Evolutionary conservation across 768 basidiomycete species (phyloP).

Genomic region (Boletus subparvulus): DNA sequence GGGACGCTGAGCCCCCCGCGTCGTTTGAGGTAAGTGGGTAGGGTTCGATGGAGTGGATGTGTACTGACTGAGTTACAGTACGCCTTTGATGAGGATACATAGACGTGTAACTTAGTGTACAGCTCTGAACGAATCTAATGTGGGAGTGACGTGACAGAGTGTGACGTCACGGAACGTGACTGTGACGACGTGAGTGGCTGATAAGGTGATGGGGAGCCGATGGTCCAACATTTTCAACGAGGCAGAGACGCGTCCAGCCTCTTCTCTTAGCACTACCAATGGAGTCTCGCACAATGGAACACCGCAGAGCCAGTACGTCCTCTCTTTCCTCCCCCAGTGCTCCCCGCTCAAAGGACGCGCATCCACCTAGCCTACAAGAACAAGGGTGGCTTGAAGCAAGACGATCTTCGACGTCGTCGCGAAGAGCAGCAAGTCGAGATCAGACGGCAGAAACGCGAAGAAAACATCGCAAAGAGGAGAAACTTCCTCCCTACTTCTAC

Average conservation of each 20-base stretch:
- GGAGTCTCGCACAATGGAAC: slow-evolving; percentile 72
- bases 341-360: slow-evolving; percentile 38
- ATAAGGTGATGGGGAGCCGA: slow-evolving; percentile 21
- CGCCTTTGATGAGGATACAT: slow-evolving; percentile 63
- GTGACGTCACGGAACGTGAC: slow-evolving; percentile 27
- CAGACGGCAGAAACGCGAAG: slow-evolving; percentile 96
- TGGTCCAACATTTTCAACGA: slow-evolving; percentile 8
- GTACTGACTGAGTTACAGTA: slow-evolving; percentile 51
- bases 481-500: slow-evolving; percentile 80
- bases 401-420: slow-evolving; percentile 92
- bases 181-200: slow-evolving; percentile 13
- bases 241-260: slow-evolving; percentile 13
- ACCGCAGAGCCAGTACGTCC: slow-evolving; percentile 66
- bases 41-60: background rate
- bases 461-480: slow-evolving; percentile 96
- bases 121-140: background rate
- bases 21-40: slow-evolving; percentile 73
- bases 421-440: slow-evolving; percentile 99
- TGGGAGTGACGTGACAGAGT: slow-evolving; percentile 6
- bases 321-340: slow-evolving; percentile 6
- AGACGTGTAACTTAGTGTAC: background rate
- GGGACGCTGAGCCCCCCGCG: slow-evolving; percentile 74
- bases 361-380: slow-evolving; percentile 76
- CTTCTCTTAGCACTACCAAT: slow-evolving; percentile 24
- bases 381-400: slow-evolving; percentile 84